phyloP scores from a whole-genome alignment of 768 basidiomycete species.

The Tricholoma saponaceum region DNA sequence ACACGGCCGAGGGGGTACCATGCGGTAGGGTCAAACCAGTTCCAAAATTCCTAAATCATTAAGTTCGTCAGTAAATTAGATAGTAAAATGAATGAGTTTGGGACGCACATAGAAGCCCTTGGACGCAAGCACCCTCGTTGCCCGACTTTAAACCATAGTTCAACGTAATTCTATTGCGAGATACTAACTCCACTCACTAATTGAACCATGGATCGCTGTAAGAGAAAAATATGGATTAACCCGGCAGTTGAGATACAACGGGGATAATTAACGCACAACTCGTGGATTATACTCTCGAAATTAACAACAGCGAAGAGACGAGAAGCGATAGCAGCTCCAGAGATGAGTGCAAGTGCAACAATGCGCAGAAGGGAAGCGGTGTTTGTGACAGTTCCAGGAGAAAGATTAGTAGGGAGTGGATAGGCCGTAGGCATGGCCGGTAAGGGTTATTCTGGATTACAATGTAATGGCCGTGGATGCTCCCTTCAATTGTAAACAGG shows the following conservation, averaged over 20 bases:
- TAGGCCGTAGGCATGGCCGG: conserved; percentile 72
- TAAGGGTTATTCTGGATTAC: neutral
- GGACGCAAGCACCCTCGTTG: conserved; percentile 84
- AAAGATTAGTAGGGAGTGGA: conserved; percentile 65
- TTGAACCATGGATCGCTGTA: conserved; percentile 98
- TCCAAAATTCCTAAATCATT: conserved; percentile 89
- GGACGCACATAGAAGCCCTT: conserved; percentile 90
- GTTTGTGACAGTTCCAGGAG: conserved; percentile 73
- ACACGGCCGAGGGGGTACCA: conserved; percentile 99
- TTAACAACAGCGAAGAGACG: conserved; percentile 96
- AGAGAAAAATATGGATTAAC: conserved; percentile 10
- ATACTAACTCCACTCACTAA: conserved; percentile 60
- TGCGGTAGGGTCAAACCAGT: conserved; percentile 99
- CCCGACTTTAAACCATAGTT: conserved; percentile 57
- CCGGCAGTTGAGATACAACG: neutral
- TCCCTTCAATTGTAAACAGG: too few species aligned
- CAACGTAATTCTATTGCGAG: conserved; percentile 4
- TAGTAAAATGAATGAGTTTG: neutral
- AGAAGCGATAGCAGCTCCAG: conserved; percentile 91
- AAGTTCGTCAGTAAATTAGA: neutral
- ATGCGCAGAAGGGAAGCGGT: conserved; percentile 90
- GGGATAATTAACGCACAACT: conserved; percentile 67
- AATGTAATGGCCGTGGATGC: too few species aligned
- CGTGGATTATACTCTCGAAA: conserved; percentile 99
- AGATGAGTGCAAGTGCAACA: conserved; percentile 85